phyloP scores from a whole-genome alignment of 2,329 filamentous ascomycete species.

The Stromatinia cepivora region DNA sequence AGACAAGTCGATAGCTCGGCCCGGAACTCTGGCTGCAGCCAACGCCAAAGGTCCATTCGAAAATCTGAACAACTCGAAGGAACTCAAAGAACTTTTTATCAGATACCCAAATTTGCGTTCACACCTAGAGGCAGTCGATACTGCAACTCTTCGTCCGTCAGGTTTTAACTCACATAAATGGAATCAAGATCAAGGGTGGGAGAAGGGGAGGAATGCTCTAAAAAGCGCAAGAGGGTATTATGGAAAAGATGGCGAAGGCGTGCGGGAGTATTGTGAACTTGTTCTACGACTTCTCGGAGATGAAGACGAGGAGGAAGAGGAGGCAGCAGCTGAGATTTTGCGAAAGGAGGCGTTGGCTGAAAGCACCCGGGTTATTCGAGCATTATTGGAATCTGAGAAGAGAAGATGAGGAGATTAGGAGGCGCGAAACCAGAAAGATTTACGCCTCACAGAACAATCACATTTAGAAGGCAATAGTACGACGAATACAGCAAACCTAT shows the following conservation, averaged over 20 bases:
- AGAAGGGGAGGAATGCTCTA: slow-evolving; percentile 56
- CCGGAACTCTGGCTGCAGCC: slow-evolving; percentile 35
- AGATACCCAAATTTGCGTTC: slow-evolving; percentile 53
- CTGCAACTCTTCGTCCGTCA: slow-evolving; percentile 50
- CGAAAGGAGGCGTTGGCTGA: slow-evolving; percentile 45
- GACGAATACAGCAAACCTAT: background rate
- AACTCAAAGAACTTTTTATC: slow-evolving; percentile 52
- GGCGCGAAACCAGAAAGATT: background rate
- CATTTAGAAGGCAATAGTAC: background rate
- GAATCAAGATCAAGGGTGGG: slow-evolving; percentile 59
- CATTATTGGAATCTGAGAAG: slow-evolving; percentile 49
- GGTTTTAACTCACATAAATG: slow-evolving; percentile 42
- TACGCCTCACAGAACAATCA: background rate
- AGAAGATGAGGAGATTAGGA: slow-evolving; percentile 21
- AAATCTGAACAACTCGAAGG: slow-evolving; percentile 52
- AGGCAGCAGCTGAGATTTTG: slow-evolving; percentile 45
- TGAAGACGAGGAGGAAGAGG: slow-evolving; percentile 35
- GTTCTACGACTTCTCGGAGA: slow-evolving; percentile 51
- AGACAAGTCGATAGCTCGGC: background rate
- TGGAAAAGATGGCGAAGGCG: slow-evolving; percentile 57
- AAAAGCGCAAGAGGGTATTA: slow-evolving; percentile 51
- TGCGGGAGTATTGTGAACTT: slow-evolving; percentile 61
- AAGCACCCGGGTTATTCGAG: slow-evolving; percentile 52
- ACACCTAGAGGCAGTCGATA: slow-evolving; percentile 52
- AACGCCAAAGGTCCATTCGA: slow-evolving; percentile 49